Conservation (phyloP, 2,329 filamentous ascomycete genomes). For the Talaromyces sp. region DNA sequence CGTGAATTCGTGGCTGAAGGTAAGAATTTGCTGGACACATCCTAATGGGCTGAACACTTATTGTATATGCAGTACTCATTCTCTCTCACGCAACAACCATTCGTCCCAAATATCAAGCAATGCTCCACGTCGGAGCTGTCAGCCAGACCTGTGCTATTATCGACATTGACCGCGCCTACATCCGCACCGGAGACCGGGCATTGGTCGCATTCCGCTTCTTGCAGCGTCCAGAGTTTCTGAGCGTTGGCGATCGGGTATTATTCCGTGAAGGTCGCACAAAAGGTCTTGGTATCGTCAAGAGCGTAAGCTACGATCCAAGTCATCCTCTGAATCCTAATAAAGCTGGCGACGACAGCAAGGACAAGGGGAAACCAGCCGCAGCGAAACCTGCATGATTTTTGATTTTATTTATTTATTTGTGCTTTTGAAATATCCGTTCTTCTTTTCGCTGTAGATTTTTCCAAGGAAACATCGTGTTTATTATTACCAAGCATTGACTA, state of each 20-base stretch:
- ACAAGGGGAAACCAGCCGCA: constrained; percentile 13
- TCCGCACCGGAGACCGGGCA: constrained; percentile 90
- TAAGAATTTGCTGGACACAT: constrained; percentile 28
- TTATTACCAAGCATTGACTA: not conserved
- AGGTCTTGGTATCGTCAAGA: constrained; percentile 89
- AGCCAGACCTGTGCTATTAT: constrained; percentile 96
- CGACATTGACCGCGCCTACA: constrained; percentile 92
- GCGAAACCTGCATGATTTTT: not conserved
- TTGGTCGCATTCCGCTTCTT: constrained; percentile 92
- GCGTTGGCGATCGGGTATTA: constrained; percentile 78
- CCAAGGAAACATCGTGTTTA: not conserved
- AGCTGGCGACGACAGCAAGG: constrained; percentile 16
- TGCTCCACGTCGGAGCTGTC: constrained; percentile 93
- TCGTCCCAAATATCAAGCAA: constrained; percentile 93
- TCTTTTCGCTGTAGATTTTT: not conserved
- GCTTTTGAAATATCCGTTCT: no score
- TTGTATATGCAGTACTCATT: constrained; percentile 64
- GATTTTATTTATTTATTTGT: not conserved
- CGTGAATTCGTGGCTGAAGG: constrained; percentile 74
- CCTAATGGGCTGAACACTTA: not conserved
- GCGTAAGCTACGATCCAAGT: constrained; percentile 73
- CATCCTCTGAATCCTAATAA: constrained; percentile 43
- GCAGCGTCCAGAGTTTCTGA: constrained; percentile 86
- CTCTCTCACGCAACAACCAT: constrained; percentile 95
- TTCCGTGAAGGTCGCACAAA: constrained; percentile 95